These are phyloP conservation scores for Yamadazyma philogaea DNA, from an alignment of 805 yeast genomes.

Conservation along the genomic window DNA sequence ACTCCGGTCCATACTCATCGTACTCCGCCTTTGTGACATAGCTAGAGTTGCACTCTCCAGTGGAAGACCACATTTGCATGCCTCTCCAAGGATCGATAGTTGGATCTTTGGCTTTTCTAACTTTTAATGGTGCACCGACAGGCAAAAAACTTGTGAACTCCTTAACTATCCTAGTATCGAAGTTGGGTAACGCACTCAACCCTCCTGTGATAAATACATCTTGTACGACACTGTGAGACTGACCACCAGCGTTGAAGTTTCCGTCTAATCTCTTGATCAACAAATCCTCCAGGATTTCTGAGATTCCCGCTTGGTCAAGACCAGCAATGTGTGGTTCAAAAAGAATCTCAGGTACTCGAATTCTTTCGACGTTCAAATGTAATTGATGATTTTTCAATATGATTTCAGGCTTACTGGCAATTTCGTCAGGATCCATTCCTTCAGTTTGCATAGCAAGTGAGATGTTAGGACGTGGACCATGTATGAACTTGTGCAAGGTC, in stretches of 20 bases:
- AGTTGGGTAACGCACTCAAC: slow-evolving; percentile 59
- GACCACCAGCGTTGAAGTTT: slow-evolving; percentile 52
- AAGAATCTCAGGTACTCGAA: slow-evolving; percentile 85
- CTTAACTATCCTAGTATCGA: slow-evolving; percentile 59
- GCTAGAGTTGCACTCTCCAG: slow-evolving; percentile 42
- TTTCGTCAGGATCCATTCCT: slow-evolving; percentile 40
- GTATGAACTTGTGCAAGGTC: slow-evolving; percentile 73
- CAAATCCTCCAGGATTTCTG: slow-evolving; percentile 70
- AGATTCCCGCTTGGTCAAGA: slow-evolving; percentile 91
- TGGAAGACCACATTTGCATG: slow-evolving; percentile 74
- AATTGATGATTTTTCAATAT: slow-evolving; percentile 87
- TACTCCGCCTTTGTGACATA: slow-evolving; percentile 70
- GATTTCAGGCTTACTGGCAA: slow-evolving; percentile 55
- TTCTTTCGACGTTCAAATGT: slow-evolving; percentile 86
- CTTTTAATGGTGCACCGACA: slow-evolving; percentile 54
- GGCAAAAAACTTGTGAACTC: slow-evolving; percentile 78
- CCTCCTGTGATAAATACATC: slow-evolving; percentile 91
- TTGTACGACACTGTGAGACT: slow-evolving; percentile 48
- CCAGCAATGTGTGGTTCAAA: slow-evolving; percentile 95
- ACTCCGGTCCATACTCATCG: slow-evolving; percentile 86
- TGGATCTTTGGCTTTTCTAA: slow-evolving; percentile 66
- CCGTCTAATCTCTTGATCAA: slow-evolving; percentile 58
- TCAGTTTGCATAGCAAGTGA: slow-evolving; percentile 46
- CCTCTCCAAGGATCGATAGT: slow-evolving; percentile 89
- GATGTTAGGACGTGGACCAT: slow-evolving; percentile 88